phyloP scores from a whole-genome alignment of 2,329 filamentous ascomycete species.

The Apiospora hydei region DNA sequence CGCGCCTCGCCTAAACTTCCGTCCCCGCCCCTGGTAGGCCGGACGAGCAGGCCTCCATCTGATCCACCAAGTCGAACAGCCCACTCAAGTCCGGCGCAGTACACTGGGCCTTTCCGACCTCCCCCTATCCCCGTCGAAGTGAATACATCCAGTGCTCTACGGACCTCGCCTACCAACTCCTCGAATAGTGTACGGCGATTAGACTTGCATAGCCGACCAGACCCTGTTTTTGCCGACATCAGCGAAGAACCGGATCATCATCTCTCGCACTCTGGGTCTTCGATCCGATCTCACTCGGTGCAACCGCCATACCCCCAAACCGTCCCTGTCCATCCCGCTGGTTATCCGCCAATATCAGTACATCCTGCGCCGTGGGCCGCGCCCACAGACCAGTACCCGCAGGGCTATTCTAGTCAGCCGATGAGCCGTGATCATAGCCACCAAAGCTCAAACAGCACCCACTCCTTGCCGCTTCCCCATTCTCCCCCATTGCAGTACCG shows the following conservation, averaged over 20 bases:
- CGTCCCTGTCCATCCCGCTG: conserved; percentile 32
- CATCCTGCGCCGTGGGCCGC: conserved; percentile 36
- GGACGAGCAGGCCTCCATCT: conserved; percentile 32
- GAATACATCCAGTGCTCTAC: conserved; percentile 11
- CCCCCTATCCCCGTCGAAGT: conserved; percentile 36
- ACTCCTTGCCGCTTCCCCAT: conserved; percentile 26
- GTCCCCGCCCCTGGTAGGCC: background rate
- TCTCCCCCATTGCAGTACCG: conserved; percentile 22
- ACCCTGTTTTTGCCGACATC: conserved; percentile 27
- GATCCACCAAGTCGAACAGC: conserved; percentile 29
- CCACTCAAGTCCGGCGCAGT: conserved; percentile 39
- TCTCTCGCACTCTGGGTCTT: conserved; percentile 35
- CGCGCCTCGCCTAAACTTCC: background rate
- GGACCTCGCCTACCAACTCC: background rate
- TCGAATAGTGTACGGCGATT: conserved; percentile 9
- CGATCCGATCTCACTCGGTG: conserved; percentile 26
- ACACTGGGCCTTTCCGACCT: conserved; percentile 37
- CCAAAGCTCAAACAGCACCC: conserved; percentile 43
- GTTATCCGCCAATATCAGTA: conserved; percentile 30
- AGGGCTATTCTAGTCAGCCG: conserved; percentile 57
- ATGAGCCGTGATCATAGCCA: conserved; percentile 56
- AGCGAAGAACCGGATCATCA: conserved; percentile 25
- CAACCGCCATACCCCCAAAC: conserved; percentile 36
- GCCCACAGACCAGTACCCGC: conserved; percentile 32
- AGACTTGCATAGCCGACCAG: conserved; percentile 23